Base-by-base conservation (phyloP, 1,139 yeast genomes). In the Geotrichum cucujoidarum region DNA sequence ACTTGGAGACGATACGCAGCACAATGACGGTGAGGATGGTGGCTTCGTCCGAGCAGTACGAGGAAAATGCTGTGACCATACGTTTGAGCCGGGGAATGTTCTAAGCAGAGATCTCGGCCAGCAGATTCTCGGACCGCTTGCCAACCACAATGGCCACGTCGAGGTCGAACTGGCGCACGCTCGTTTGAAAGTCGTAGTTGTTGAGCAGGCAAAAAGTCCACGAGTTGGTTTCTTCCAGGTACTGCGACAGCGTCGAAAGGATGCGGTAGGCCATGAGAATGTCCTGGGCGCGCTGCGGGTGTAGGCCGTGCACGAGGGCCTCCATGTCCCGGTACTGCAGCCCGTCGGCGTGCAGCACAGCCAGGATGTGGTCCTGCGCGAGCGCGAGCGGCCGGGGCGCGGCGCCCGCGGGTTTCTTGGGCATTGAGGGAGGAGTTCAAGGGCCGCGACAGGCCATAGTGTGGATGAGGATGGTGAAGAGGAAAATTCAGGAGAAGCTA, bases 21-120 rank as follows among this genome's bases (percentile, higher is more conserved):
- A 66, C 67, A 34, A 66, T 55, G 40, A 60, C 55, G 16, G 69
- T 65, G 25, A 66, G 55, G 14, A 65, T 60, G 20, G 67, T 60
- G 6, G 62, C 63, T 40, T 67, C 65, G 49, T 65, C 69, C 2
- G 65, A 57, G 46, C 53, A 54, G 53, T 54, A 50, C 27, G 55
- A 49, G 20, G 60, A 53, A 45, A 60, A 52, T 3, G 48, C 40
- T 21, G 53, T 49, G 13, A 65, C 65, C 48, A 63, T 63, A 31
- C 52, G 53, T 47, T 65, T 63, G 16, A 66, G 56, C 16, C 54
- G 51, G 17, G 59, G 56, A 24, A 66, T 55, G 44, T 62, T 61
- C 68, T 68, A 65, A 5, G 57, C 50, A 17, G 54, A 53, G 38
- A 65, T 57, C 46, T 64, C 63, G 17, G 51, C 49, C 49, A 64